A percentile compares a stretch with the other conserved stretches of the same genome.
phyloP scores from a whole-genome alignment of 2,329 filamentous ascomycete genomes.

The Clonostachys rhizophaga region DNA sequence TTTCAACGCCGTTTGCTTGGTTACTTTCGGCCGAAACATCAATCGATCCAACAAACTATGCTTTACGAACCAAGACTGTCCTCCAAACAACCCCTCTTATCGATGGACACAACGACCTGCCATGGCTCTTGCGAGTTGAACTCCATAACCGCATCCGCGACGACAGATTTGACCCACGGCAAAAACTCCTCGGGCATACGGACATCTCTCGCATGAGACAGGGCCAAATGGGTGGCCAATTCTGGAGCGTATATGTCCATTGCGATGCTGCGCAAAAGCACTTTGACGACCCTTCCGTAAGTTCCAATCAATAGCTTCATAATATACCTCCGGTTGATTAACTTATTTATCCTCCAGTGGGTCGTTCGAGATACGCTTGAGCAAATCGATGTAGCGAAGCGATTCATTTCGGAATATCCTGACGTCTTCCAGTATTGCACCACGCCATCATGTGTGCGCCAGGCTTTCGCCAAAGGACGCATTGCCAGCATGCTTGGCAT shows the following conservation, averaged over 20 bases:
- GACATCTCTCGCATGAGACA: conserved; percentile 17
- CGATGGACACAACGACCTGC: conserved; percentile 23
- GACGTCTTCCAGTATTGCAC: conserved; percentile 11
- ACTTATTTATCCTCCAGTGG: not conserved
- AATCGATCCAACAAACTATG: conserved; percentile 6
- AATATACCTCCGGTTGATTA: too few relatives aligned
- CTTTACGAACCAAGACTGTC: conserved; percentile 5
- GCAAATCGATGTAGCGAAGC: conserved; percentile 24
- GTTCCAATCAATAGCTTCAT: not conserved
- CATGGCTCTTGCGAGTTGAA: conserved; percentile 18
- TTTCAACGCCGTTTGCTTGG: not conserved
- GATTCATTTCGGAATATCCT: conserved; percentile 31
- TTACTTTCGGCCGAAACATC: conserved; percentile 1
- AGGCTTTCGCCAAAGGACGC: conserved; percentile 20
- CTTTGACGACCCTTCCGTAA: conserved; percentile 15
- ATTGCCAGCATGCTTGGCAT: conserved; percentile 29
- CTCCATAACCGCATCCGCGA: conserved; percentile 18
- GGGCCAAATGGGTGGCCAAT: conserved; percentile 20
- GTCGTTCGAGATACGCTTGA: conserved; percentile 13
- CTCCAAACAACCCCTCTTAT: conserved; percentile 12
- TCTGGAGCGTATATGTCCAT: conserved; percentile 19
- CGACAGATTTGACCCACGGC: conserved; percentile 6
- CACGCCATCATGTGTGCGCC: conserved; percentile 13
- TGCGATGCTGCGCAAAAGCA: conserved; percentile 13
- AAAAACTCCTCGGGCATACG: conserved; percentile 14